A percentile compares a stretch with the other conserved stretches of the same genome.
Conservation (phyloP, 305 asterid genomes). For the Fraxinus albicans region DNA sequence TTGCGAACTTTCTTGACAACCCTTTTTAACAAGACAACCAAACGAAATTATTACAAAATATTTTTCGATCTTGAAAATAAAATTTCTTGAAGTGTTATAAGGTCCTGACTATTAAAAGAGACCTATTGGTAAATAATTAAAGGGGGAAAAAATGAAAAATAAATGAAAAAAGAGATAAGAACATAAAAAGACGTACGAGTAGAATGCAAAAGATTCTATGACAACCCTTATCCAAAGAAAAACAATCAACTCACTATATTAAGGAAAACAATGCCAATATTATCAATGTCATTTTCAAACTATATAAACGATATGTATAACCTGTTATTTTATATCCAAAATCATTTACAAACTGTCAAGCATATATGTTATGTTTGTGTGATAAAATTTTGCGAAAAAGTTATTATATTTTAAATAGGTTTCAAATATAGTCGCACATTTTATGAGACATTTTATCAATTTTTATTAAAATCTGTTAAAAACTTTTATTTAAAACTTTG, state of each 20-base stretch:
- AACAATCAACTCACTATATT: background rate
- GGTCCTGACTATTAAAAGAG: background rate
- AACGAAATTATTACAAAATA: too few relatives aligned
- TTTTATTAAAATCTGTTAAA: too few relatives aligned
- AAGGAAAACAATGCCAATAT: background rate
- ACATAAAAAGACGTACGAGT: background rate
- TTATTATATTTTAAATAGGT: too few relatives aligned
- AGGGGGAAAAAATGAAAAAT: too few relatives aligned
- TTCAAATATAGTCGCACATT: background rate
- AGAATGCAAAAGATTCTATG: background rate
- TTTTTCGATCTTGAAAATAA: too few relatives aligned
- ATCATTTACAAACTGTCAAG: background rate
- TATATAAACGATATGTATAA: background rate
- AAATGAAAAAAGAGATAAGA: background rate
- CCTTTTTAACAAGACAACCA: background rate
- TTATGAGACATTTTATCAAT: background rate
- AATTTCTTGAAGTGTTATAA: background rate
- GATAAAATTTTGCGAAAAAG: background rate
- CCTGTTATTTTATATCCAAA: background rate
- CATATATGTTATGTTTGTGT: background rate
- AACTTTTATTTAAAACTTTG: too few relatives aligned
- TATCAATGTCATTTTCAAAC: background rate
- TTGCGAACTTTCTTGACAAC: background rate
- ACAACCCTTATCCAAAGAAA: background rate
- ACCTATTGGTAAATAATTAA: background rate